A percentile compares a stretch with the other conserved stretches of the same genome.
Conservation (phyloP, 139 green algal species). For the Tetradesmus lagerheimii region DNA sequence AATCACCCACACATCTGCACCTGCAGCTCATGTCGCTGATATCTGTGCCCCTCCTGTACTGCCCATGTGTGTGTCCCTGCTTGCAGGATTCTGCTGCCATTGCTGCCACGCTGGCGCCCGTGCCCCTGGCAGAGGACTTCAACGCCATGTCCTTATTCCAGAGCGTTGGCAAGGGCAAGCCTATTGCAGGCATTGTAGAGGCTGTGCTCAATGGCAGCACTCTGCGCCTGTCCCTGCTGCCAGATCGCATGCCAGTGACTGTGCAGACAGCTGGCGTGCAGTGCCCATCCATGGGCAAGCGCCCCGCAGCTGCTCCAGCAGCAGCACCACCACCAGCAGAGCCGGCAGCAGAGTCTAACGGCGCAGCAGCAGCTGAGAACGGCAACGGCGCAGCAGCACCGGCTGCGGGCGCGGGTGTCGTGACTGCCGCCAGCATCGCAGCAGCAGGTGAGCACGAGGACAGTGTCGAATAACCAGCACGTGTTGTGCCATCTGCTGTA, state of each 20-base stretch:
- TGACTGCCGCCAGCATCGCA: slow-evolving; percentile 40
- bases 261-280: slow-evolving; percentile 83
- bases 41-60: background rate
- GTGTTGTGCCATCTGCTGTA: too few species aligned
- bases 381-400: slow-evolving; percentile 40
- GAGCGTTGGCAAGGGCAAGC: slow-evolving; percentile 82
- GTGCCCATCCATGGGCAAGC: slow-evolving; percentile 82
- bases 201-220: slow-evolving; percentile 81
- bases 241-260: slow-evolving; percentile 67
- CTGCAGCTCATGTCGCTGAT: too few species aligned
- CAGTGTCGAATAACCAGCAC: too few species aligned
- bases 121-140: slow-evolving; percentile 51
- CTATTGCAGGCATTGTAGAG: slow-evolving; percentile 89
- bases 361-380: slow-evolving; percentile 37
- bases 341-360: slow-evolving; percentile 41
- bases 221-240: slow-evolving; percentile 85
- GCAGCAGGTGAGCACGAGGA: background rate
- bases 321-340: background rate
- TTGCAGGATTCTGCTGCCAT: slow-evolving; percentile 59
- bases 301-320: slow-evolving; percentile 44
- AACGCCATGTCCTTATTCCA: slow-evolving; percentile 69
- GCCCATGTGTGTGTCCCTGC: background rate
- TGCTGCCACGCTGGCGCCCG: slow-evolving; percentile 55
- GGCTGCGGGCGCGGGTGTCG: background rate
- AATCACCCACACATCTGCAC: too few species aligned